Evolutionary conservation across 192 early-diverging fungal genomes (phyloP).

Genomic region (Dispira parvispora): DNA sequence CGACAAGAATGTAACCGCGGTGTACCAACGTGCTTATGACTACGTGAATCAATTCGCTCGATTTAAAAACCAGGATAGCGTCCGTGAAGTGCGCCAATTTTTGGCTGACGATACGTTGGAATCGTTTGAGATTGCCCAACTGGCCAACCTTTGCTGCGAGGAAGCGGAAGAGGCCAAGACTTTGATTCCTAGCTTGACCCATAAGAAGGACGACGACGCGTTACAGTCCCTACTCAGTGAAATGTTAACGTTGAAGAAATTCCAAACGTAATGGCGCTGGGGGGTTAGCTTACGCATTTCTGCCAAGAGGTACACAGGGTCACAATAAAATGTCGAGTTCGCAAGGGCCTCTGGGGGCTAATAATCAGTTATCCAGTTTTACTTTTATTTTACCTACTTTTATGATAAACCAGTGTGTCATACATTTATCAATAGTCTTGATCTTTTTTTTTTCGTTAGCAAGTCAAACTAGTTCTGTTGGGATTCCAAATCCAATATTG

Average conservation of each 20-base stretch:
- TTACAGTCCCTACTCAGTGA: constrained; percentile 65
- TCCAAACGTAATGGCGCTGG: constrained; percentile 34
- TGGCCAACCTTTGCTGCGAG: constrained; percentile 84
- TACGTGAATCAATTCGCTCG: constrained; percentile 72
- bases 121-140: constrained; percentile 75
- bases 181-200: constrained; percentile 70
- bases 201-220: constrained; percentile 53
- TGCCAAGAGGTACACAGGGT: too few relatives aligned
- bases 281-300: neutral
- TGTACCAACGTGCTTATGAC: constrained; percentile 67
- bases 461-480: too few relatives aligned
- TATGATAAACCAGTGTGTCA: too few relatives aligned
- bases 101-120: constrained; percentile 28
- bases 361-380: too few relatives aligned
- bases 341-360: too few relatives aligned
- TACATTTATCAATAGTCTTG: too few relatives aligned
- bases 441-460: too few relatives aligned
- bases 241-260: constrained; percentile 69
- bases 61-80: constrained; percentile 73
- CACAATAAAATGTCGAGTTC: too few relatives aligned
- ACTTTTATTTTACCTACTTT: too few relatives aligned
- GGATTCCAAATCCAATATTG: too few relatives aligned
- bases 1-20: constrained; percentile 32
- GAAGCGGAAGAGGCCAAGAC: constrained; percentile 82
- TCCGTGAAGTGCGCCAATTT: constrained; percentile 54